Percentiles rank a stretch among this genome's conserved stretches.
Conservation (phyloP, 805 yeast genomes). For the Schwanniomyces sp. region DNA sequence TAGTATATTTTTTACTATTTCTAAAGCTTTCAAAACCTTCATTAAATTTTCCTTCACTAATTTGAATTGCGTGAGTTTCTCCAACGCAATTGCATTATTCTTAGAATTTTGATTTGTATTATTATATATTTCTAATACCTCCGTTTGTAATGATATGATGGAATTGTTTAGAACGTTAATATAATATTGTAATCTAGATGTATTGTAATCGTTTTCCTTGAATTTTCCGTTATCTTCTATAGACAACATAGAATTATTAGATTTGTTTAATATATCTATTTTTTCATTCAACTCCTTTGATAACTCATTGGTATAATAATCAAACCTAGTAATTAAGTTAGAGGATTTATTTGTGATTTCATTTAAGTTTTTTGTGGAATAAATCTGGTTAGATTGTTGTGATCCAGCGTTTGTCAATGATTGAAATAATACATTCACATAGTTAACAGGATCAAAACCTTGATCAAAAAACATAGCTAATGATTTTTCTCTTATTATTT, state of each 20-base stretch:
- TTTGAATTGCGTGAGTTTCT: conserved; percentile 45
- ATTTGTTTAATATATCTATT: conserved; percentile 46
- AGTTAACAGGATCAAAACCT: conserved; percentile 63
- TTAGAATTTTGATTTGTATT: conserved; percentile 10
- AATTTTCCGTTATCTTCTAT: conserved; percentile 10
- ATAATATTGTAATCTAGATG: conserved; percentile 66
- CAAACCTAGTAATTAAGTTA: conserved; percentile 56
- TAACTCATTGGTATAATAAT: conserved; percentile 60
- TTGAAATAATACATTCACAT: conserved; percentile 60
- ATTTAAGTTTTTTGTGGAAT: conserved; percentile 28
- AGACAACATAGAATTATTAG: conserved; percentile 16
- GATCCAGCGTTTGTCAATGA: conserved; percentile 22
- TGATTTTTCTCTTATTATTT: conserved; percentile 30
- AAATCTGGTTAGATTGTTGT: conserved; percentile 8
- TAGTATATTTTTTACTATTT: conserved; percentile 25
- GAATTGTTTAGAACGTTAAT: conserved; percentile 60
- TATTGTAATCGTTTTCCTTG: conserved; percentile 25
- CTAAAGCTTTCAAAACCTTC: conserved; percentile 47
- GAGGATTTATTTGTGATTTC: conserved; percentile 50
- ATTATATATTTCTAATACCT: conserved; percentile 29
- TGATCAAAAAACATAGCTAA: conserved; percentile 68
- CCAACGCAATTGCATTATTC: conserved; percentile 20
- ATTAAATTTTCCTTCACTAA: conserved; percentile 45
- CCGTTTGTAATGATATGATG: conserved; percentile 53
- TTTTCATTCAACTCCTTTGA: conserved; percentile 48